Percentiles rank a stretch among this genome's conserved stretches.
Conservation (phyloP, 805 yeast species). For the Wickerhamomyces tratensis region DNA sequence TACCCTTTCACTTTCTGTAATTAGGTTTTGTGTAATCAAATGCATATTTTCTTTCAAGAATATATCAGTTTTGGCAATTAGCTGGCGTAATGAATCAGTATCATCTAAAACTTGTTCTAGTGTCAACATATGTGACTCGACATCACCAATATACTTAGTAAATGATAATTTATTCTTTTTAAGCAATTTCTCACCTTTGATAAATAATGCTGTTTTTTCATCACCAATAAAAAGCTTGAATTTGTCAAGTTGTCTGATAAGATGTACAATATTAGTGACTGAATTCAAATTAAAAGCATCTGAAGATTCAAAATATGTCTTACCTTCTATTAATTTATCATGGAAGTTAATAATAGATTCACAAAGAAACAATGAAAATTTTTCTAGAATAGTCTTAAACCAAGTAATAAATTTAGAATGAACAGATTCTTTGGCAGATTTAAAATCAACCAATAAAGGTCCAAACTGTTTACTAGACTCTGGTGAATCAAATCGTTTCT, state of each 20-base stretch:
- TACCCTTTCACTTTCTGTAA: conserved; percentile 28
- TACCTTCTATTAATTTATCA: conserved; percentile 21
- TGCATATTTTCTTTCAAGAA: conserved; percentile 33
- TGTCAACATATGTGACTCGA: neutral
- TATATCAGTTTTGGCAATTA: conserved; percentile 24
- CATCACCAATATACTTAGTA: neutral
- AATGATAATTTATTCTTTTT: neutral
- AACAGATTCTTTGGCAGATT: conserved; percentile 43
- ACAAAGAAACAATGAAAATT: conserved; percentile 30
- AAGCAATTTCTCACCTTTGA: conserved; percentile 19
- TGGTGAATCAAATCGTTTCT: conserved; percentile 41
- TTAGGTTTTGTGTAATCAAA: conserved; percentile 31
- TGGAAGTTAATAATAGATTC: conserved; percentile 21
- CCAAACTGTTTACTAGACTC: conserved; percentile 33
- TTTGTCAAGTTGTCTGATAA: conserved; percentile 29
- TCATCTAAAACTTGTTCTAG: conserved; percentile 54
- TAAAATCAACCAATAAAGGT: conserved; percentile 31
- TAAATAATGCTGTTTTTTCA: conserved; percentile 11
- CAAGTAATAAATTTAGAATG: conserved; percentile 48
- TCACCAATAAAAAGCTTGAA: conserved; percentile 16
- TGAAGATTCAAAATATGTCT: conserved; percentile 27
- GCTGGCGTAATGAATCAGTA: conserved; percentile 28
- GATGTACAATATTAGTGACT: conserved; percentile 24
- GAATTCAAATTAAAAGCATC: conserved; percentile 25
- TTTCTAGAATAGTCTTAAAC: conserved; percentile 35